Conservation (phyloP, 306 rosid genomes). For the Cyamopsis tetragonoloba region DNA sequence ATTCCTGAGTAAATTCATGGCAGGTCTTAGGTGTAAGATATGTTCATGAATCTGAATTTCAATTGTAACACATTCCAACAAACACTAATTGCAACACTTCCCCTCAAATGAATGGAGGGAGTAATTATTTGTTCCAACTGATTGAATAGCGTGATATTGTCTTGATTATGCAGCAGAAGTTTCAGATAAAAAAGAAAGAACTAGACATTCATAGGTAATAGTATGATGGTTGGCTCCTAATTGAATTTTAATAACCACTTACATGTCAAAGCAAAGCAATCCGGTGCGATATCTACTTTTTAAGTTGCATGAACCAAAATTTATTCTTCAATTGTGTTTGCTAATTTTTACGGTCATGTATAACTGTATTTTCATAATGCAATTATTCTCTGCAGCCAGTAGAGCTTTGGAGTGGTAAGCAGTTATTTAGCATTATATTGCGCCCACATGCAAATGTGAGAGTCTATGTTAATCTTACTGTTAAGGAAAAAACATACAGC, state of each 20-base stretch:
- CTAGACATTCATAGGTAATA: neutral
- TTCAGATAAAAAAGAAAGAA: neutral
- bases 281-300: neutral
- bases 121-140: no score
- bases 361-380: constrained; percentile 9
- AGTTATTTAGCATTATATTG: constrained; percentile 74
- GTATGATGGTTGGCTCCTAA: neutral
- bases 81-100: no score
- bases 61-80: no score
- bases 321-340: neutral
- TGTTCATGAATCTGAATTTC: no score
- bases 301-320: constrained; percentile 8
- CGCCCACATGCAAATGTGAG: constrained; percentile 80
- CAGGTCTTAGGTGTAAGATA: no score
- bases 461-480: constrained; percentile 78
- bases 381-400: constrained; percentile 65
- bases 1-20: no score
- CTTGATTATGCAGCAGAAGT: neutral
- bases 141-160: constrained; percentile 9
- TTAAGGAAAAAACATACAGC: constrained; percentile 65
- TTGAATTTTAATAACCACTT: neutral
- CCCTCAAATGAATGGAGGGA: no score
- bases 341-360: neutral
- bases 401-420: constrained; percentile 98
- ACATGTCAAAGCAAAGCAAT: neutral